phyloP scores from a whole-genome alignment of 1,284 basidiomycete species.

The Marasmius oreades region DNA sequence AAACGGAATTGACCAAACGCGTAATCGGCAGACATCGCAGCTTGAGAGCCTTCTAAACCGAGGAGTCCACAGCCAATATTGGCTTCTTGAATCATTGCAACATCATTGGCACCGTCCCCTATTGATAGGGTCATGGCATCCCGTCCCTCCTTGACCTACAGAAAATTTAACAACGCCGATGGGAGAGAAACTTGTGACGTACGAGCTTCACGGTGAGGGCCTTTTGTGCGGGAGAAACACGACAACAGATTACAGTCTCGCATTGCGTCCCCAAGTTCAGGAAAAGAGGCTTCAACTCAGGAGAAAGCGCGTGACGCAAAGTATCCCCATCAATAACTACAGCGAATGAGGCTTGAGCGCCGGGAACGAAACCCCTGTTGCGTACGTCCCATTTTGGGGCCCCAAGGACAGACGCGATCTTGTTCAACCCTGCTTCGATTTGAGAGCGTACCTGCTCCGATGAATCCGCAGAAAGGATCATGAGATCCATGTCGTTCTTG shows the following conservation, averaged over 20 bases:
- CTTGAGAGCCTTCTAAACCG: slow-evolving; percentile 95
- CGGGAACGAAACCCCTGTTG: slow-evolving; percentile 66
- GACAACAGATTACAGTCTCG: slow-evolving; percentile 95
- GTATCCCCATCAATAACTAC: slow-evolving; percentile 98
- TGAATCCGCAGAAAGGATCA: slow-evolving; percentile 91
- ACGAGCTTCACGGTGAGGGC: slow-evolving; percentile 92
- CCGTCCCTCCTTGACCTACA: slow-evolving; percentile 88
- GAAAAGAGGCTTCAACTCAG: slow-evolving; percentile 82
- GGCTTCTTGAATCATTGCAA: slow-evolving; percentile 98
- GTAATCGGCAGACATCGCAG: slow-evolving; percentile 98
- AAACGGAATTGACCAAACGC: slow-evolving; percentile 97
- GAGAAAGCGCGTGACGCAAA: slow-evolving; percentile 76
- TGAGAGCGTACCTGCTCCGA: slow-evolving; percentile 76
- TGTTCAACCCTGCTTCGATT: slow-evolving; percentile 92
- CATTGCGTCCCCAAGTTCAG: slow-evolving; percentile 93
- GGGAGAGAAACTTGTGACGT: slow-evolving; percentile 23
- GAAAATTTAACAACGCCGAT: slow-evolving; percentile 4
- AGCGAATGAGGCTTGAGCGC: slow-evolving; percentile 75
- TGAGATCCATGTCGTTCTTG: slow-evolving; percentile 90
- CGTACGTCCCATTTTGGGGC: slow-evolving; percentile 55
- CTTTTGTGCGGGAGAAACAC: slow-evolving; percentile 96
- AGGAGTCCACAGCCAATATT: slow-evolving; percentile 94
- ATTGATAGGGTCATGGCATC: slow-evolving; percentile 97
- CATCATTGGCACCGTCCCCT: slow-evolving; percentile 95
- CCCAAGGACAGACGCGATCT: slow-evolving; percentile 81